Percentiles rank a stretch among this genome's conserved stretches.
Evolutionary conservation across 208 protist genomes (phyloP).

Genomic region (Leishmania lainsoni): DNA sequence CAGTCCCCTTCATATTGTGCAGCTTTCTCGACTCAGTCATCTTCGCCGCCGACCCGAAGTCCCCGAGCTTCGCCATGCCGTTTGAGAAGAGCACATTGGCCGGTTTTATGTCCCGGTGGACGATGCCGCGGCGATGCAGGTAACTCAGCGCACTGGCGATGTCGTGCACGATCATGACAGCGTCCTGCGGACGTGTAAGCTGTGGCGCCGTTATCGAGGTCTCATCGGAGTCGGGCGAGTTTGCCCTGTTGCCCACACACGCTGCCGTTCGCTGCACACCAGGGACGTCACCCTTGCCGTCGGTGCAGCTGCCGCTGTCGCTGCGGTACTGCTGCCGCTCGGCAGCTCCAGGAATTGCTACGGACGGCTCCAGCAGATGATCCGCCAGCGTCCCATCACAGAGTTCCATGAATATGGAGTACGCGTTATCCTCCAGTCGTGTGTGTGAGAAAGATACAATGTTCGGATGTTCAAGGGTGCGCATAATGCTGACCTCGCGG

Average conservation of each 20-base stretch:
- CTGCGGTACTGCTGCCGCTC: slow-evolving; percentile 13
- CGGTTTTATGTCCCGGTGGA: slow-evolving; percentile 88
- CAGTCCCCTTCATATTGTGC: slow-evolving; percentile 79
- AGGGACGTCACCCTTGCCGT: background rate
- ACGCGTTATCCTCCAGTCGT: slow-evolving; percentile 59
- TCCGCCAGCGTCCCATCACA: slow-evolving; percentile 59
- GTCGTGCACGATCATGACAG: slow-evolving; percentile 73
- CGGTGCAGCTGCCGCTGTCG: slow-evolving; percentile 5
- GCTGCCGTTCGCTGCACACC: background rate
- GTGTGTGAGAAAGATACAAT: slow-evolving; percentile 80
- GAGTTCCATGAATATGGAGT: slow-evolving; percentile 87
- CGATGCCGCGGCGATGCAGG: slow-evolving; percentile 68
- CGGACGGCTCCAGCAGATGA: slow-evolving; percentile 32
- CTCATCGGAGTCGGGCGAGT: background rate
- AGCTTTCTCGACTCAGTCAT: slow-evolving; percentile 48
- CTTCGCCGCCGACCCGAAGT: slow-evolving; percentile 75
- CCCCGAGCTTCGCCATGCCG: slow-evolving; percentile 78
- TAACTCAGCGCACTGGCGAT: slow-evolving; percentile 67
- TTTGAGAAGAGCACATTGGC: slow-evolving; percentile 78
- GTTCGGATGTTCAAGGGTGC: slow-evolving; percentile 72
- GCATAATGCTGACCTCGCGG: slow-evolving; percentile 80
- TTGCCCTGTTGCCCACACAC: background rate
- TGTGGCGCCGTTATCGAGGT: background rate
- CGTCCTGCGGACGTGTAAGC: slow-evolving; percentile 40
- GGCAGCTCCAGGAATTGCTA: slow-evolving; percentile 13